phyloP scores from a whole-genome alignment of 2,329 filamentous ascomycete genomes.

The Davidsoniella neocaledoniae region DNA sequence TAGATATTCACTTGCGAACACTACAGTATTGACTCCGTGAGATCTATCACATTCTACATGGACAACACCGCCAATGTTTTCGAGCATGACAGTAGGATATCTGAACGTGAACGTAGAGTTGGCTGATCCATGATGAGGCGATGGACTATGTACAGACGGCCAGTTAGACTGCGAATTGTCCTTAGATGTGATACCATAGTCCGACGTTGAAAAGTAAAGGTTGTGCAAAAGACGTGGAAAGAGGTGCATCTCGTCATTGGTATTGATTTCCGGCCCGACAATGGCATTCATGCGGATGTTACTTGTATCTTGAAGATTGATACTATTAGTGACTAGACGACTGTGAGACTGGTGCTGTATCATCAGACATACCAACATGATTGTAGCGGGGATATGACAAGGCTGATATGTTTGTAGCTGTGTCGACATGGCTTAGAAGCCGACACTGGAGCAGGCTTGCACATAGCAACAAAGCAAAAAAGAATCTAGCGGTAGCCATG shows the following conservation, averaged over 20 bases:
- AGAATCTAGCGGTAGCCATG: no score
- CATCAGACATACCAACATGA: no score
- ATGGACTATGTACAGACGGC: not conserved
- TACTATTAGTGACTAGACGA: no score
- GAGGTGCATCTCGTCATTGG: not conserved
- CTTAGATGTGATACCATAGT: not conserved
- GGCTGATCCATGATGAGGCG: not conserved
- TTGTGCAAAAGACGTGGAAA: not conserved
- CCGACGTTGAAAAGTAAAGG: not conserved
- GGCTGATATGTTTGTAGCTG: not conserved
- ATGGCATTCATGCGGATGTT: not conserved
- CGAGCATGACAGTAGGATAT: conserved; percentile 4
- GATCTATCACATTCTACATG: not conserved
- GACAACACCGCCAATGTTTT: not conserved
- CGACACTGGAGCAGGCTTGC: no score
- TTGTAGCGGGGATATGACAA: not conserved
- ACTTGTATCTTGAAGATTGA: no score
- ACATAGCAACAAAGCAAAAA: no score
- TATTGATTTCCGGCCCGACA: not conserved
- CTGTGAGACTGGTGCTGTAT: no score
- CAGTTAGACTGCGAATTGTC: not conserved
- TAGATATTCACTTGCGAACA: not conserved
- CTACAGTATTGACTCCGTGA: not conserved
- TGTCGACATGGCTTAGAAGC: no score
- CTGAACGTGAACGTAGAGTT: conserved; percentile 7